Evolutionary conservation across 306 rosid species (phyloP), one percentile per base, ranked within the genome.

Genomic region (Castanea crenata): DNA sequence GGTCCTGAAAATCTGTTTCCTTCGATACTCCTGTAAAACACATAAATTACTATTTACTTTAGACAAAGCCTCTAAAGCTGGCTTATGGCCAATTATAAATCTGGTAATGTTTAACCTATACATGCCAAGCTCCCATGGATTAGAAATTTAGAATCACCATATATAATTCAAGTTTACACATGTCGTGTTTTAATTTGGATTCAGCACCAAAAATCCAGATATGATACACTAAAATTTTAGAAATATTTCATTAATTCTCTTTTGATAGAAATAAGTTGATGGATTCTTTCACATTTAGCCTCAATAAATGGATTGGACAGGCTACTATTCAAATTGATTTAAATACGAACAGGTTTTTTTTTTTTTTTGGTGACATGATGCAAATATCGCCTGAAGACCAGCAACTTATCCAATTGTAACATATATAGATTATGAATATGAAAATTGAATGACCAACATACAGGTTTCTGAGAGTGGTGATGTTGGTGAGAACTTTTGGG

Each of bases 401-500:
- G 19, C 55, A 46, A 51, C 44, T 54, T 35, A 32, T 73, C 13
- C 25, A 1, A 15, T 25, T n/a, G 44, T 20, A n/a, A 19, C 8
- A 62, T 41, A 31, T 52, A 71, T 19, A 59, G 77, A 76, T 52
- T 68, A 62, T 23, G 52, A 51, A 73, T 16, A 38, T 56, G 76
- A 72, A 73, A 81, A 75, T 16, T 35, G 71, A 75, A 84, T 73
- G n/a, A 20, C 70, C 32, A 82, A 85, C 97, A 44, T 88, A 94
- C 99, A 94, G 21, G 82, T 92, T 94, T 86, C 21, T 88, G 86
- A 94, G 92, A 78, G 97, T 92, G 84, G 91, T 89, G 62, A 94
- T 91, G 21, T 78, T 87, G 74, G 97, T 86, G 52, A 94, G 92
- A 58, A 82, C 99, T 83, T 83, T 87, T 14, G 99, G 99, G 79